Conservation (phyloP, 2,329 filamentous ascomycete species). For the Fusarium haematococcum region DNA sequence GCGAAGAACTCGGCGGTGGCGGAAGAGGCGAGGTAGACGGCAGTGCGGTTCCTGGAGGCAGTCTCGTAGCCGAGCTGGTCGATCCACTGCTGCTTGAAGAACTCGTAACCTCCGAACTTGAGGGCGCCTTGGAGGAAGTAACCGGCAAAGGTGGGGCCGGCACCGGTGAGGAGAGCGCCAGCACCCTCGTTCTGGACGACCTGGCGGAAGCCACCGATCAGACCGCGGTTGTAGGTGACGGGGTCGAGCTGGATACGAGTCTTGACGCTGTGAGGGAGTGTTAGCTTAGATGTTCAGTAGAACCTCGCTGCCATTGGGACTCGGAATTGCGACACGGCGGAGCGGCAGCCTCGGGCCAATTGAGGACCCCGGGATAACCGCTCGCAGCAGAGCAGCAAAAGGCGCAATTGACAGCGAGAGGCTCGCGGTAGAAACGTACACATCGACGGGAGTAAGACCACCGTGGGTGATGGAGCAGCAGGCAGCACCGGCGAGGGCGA, state of each 20-base stretch:
- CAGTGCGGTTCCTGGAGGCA: conserved; percentile 82
- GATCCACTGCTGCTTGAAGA: conserved; percentile 95
- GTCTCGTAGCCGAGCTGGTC: conserved; percentile 82
- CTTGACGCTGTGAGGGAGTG: conserved; percentile 77
- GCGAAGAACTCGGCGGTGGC: conserved; percentile 76
- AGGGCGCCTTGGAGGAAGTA: conserved; percentile 95
- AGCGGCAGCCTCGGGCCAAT: conserved; percentile 15
- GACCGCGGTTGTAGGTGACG: conserved; percentile 86
- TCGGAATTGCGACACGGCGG: conserved; percentile 1
- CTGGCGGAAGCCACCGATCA: conserved; percentile 88
- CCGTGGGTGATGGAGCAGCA: conserved; percentile 99
- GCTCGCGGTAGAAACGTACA: conserved; percentile 74
- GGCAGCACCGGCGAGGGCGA: conserved; percentile 96
- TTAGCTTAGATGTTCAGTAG: conserved; percentile 25
- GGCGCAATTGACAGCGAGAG: conserved; percentile 35
- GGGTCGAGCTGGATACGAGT: conserved; percentile 95
- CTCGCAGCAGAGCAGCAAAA: conserved; percentile 5
- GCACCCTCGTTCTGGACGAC: conserved; percentile 87
- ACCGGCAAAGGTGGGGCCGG: conserved; percentile 86
- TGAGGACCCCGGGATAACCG: conserved; percentile 4
- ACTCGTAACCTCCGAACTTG: conserved; percentile 95
- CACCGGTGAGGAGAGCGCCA: conserved; percentile 86
- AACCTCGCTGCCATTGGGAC: neutral
- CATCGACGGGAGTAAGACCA: conserved; percentile 96
- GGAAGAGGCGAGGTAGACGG: conserved; percentile 81